Conservation (phyloP, 2,329 filamentous ascomycete species). For the Orbilia oligospora region DNA sequence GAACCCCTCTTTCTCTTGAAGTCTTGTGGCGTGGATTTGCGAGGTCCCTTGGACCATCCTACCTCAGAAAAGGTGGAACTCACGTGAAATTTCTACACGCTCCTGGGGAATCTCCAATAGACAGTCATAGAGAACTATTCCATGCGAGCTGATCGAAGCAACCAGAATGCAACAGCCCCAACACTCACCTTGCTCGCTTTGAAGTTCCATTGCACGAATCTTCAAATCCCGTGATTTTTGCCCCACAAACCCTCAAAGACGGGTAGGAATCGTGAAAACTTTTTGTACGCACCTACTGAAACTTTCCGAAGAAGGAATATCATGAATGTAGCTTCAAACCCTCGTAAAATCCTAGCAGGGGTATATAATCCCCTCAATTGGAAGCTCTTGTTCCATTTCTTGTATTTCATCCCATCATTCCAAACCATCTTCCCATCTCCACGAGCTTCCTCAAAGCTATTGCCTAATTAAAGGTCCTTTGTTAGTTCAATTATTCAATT, state of each 20-base stretch:
- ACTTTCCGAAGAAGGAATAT: not conserved
- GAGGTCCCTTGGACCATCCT: not conserved
- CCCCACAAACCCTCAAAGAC: too few relatives aligned
- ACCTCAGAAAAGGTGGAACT: not conserved
- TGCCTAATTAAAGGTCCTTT: not conserved
- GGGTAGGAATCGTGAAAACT: too few relatives aligned
- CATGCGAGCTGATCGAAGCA: too few relatives aligned
- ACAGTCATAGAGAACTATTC: too few relatives aligned
- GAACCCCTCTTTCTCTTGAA: not conserved
- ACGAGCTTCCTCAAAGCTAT: not conserved
- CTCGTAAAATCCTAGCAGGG: not conserved
- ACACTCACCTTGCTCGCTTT: too few relatives aligned
- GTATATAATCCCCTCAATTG: constrained; percentile 1
- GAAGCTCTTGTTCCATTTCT: not conserved
- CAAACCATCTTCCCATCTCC: not conserved
- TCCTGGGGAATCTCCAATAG: not conserved
- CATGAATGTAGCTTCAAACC: not conserved
- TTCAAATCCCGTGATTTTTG: too few relatives aligned
- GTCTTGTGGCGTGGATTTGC: not conserved
- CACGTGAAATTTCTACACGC: not conserved
- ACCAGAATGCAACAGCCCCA: too few relatives aligned
- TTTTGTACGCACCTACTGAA: too few relatives aligned
- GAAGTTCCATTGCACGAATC: too few relatives aligned
- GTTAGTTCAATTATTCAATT: too few relatives aligned
- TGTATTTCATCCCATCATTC: not conserved